Percentiles rank a stretch among this genome's conserved stretches.
Evolutionary conservation across 2,329 filamentous ascomycete species (phyloP).

Genomic region (Biscogniauxia sp.): DNA sequence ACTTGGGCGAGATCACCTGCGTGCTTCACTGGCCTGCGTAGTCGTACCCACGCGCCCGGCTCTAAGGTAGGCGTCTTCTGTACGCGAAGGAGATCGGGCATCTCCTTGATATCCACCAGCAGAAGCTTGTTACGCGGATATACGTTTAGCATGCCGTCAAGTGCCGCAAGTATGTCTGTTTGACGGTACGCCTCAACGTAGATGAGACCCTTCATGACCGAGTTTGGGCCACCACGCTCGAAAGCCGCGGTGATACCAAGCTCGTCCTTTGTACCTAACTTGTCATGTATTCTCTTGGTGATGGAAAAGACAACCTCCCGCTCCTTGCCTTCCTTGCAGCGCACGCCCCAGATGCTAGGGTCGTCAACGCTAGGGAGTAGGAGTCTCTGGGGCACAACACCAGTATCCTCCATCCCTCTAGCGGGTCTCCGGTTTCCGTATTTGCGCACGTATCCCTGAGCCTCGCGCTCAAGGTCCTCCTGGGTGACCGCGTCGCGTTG

Average conservation of each 20-base stretch:
- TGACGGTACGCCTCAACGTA: slow-evolving; percentile 91
- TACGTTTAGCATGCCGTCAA: slow-evolving; percentile 83
- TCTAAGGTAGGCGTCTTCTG: slow-evolving; percentile 82
- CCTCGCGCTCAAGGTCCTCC: slow-evolving; percentile 91
- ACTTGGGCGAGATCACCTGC: slow-evolving; percentile 88
- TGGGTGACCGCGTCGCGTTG: slow-evolving; percentile 83
- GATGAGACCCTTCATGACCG: slow-evolving; percentile 87
- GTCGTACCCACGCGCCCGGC: slow-evolving; percentile 87
- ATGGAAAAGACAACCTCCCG: slow-evolving; percentile 85
- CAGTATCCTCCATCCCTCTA: slow-evolving; percentile 64
- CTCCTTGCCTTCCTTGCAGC: slow-evolving; percentile 94
- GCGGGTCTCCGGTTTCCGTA: slow-evolving; percentile 77
- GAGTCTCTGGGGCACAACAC: slow-evolving; percentile 78
- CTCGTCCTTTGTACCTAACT: slow-evolving; percentile 72
- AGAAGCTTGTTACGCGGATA: slow-evolving; percentile 86
- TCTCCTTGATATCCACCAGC: slow-evolving; percentile 92
- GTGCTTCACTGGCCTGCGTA: slow-evolving; percentile 78
- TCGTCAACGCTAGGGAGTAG: slow-evolving; percentile 92
- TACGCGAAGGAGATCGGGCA: slow-evolving; percentile 91
- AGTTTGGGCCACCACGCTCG: slow-evolving; percentile 75
- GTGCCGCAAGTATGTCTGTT: slow-evolving; percentile 77
- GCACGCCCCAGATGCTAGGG: slow-evolving; percentile 91
- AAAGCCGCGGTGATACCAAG: slow-evolving; percentile 87
- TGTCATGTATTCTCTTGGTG: slow-evolving; percentile 84
- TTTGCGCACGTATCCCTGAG: slow-evolving; percentile 79